Base-by-base conservation (phyloP, 352 stramenopile species). In the Thalassiosira ordinaria region DNA sequence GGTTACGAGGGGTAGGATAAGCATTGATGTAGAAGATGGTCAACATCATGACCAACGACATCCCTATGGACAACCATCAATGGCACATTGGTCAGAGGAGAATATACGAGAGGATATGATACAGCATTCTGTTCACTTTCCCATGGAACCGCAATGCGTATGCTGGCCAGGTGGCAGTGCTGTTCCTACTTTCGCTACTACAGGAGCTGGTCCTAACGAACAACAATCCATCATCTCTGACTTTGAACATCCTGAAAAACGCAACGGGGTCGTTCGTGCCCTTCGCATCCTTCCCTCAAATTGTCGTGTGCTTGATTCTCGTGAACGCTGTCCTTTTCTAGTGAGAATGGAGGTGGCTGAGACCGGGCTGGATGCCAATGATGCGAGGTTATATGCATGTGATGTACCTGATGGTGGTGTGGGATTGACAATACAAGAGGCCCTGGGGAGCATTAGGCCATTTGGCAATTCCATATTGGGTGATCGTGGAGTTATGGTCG, bases 321-420 rank as follows among this genome's bases (percentile, higher is more conserved):
- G 84, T 33, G 86, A 91, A 60, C 77, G 89, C 39, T 94, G 89
- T 74, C 89, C 89, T 6, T 92, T 89, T 55, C 63, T 94, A 20
- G 81, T 94, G 14, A 82, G 87, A 70, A 78, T 92, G 41, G 89
- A 94, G 64, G 87, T 94, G 4, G 80, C 74, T 13, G 87, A 94
- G 37, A 92, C 87, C 20, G 82, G 82, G 16, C 72, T 94, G 29
- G 82, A 85, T 22, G 87, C 87, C 6, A 87, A 86, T 52, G 89
- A 94, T 77, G 84, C 89, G 22, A 57, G 86, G 24, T 57, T 94
- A 26, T 94, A 93, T 82, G 81, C 80, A 6, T 47, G 35, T 8
- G 81, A 80, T 68, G 78, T 77, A n/a, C n/a, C n/a, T n/a, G n/a
- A n/a, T n/a, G n/a, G n/a, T 29, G 64, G 56, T 20, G 33, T 91